Evolutionary conservation across 805 yeast genomes (phyloP), one percentile per base, ranked within the genome.

Genomic region (Barnettozyma californica): DNA sequence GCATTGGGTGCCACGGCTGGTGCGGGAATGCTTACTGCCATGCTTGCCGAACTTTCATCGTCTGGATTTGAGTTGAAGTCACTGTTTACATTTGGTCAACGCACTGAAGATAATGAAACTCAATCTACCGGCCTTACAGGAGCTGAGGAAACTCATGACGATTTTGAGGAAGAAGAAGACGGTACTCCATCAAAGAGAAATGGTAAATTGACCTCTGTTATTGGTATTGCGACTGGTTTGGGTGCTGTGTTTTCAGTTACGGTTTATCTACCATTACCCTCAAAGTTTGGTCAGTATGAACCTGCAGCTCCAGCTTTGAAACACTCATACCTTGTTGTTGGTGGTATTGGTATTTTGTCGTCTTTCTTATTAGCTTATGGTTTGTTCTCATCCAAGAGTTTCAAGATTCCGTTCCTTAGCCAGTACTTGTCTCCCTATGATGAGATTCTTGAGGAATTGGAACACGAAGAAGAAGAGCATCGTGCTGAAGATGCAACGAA

Each of bases 191-290:
- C 52, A 10, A 56, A 66, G 36, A 65, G 69, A 41, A 77, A 74
- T 53, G 89, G 88, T 2, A 76, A 74, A 52, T 68, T 74, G 46
- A 74, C 85, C 0, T 83, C 88, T 0, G 58, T 81, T 20, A 73
- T 84, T 39, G 91, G 91, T 2, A 62, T 80, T 14, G 67, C 75
- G 43, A 72, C 85, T 16, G 89, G 89, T 0, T 59, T 79, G 16
- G 90, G 90, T 43, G 90, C 89, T 1, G 73, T 84, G 1, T 75
- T 81, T 51, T 73, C 87, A 0, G 87, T 82, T 1, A 59, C 76
- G 1, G 63, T 73, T 37, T 73, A 80, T 38, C 62, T 84, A 19
- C 76, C 87, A 13, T 63, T 84, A 19, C 88, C 89, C 0, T 72
- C 77, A 1, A 68, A 63, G 50, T 67, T 79, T 49, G 76, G 75